These are phyloP conservation scores for Rhytidhysteron rufulum DNA, from an alignment of 2,329 filamentous ascomycete genomes.

Conservation along the genomic window DNA sequence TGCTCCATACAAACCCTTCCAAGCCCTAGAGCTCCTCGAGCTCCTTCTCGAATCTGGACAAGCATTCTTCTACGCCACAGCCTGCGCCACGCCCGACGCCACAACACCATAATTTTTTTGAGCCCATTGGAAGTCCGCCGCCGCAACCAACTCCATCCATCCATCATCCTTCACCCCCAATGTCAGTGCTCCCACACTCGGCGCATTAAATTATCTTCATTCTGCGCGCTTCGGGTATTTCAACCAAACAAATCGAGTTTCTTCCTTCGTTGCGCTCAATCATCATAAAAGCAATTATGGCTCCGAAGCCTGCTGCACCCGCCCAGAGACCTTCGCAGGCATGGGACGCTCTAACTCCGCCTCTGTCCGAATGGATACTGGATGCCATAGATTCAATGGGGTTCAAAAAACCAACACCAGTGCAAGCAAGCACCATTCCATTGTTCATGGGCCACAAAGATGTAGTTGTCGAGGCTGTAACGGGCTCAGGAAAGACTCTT, in stretches of 20 bases:
- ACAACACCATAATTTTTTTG: slow-evolving; percentile 16
- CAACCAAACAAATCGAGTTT: too few species aligned
- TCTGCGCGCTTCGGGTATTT: too few species aligned
- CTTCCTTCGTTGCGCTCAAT: too few species aligned
- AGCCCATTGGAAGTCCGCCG: slow-evolving; percentile 6
- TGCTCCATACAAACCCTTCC: too few species aligned
- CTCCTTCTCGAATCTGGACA: slow-evolving; percentile 3
- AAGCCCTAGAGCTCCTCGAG: too few species aligned
- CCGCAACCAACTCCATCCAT: slow-evolving; percentile 2
- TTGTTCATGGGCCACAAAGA: slow-evolving; percentile 88
- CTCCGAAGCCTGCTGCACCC: slow-evolving; percentile 27
- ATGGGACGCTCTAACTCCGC: slow-evolving; percentile 67
- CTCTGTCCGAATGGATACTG: slow-evolving; percentile 77
- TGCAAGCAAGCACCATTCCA: slow-evolving; percentile 89
- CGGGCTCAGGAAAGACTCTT: slow-evolving; percentile 33
- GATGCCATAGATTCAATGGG: slow-evolving; percentile 82
- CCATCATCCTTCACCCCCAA: too few species aligned
- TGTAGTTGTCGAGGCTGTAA: slow-evolving; percentile 74
- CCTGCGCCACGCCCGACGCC: slow-evolving; percentile 5
- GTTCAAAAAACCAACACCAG: slow-evolving; percentile 83
- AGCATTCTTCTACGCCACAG: slow-evolving; percentile 5
- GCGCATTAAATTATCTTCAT: too few species aligned
- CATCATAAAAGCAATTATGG: too few species aligned
- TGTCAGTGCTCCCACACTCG: too few species aligned
- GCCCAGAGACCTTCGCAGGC: slow-evolving; percentile 38